These are phyloP conservation scores for Myxozyma vanderwaltii DNA, from an alignment of 805 yeast genomes.

Conservation along the genomic window DNA sequence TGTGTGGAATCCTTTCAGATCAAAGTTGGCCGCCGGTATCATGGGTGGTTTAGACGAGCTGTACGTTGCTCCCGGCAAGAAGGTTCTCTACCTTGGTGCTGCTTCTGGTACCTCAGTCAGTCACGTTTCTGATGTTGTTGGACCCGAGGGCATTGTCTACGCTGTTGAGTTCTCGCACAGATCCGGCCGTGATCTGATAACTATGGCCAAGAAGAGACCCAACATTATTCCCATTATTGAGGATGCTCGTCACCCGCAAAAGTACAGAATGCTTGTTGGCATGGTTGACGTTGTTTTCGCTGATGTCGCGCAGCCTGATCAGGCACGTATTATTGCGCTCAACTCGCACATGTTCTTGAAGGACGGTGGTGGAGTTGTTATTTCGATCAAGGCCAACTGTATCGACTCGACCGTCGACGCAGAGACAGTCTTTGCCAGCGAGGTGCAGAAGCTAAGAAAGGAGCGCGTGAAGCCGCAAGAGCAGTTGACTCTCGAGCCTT, in stretches of 20 bases:
- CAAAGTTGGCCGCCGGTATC: conserved; percentile 99
- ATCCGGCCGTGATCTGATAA: conserved; percentile 98
- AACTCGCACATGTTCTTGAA: conserved; percentile 97
- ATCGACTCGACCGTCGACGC: conserved; percentile 99
- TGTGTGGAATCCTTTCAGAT: conserved; percentile 99
- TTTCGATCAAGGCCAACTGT: conserved; percentile 99
- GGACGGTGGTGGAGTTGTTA: conserved; percentile 98
- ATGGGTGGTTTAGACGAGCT: conserved; percentile 99
- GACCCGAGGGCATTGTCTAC: conserved; percentile 98
- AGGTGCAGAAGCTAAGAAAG: conserved; percentile 97
- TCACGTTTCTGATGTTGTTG: conserved; percentile 97
- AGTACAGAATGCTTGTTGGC: conserved; percentile 97
- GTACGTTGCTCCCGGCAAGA: conserved; percentile 97
- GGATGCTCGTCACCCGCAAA: conserved; percentile 99
- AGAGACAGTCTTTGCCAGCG: conserved; percentile 98
- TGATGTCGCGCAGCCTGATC: conserved; percentile 99
- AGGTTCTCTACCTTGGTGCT: conserved; percentile 97
- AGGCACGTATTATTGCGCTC: conserved; percentile 98
- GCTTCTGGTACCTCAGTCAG: conserved; percentile 99
- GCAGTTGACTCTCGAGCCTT: conserved; percentile 97
- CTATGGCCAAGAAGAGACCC: conserved; percentile 99
- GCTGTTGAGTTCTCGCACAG: conserved; percentile 99
- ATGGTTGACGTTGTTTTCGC: conserved; percentile 99
- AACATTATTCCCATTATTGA: conserved; percentile 98
- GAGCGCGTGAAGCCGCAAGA: conserved; percentile 98